phyloP scores from a whole-genome alignment of 2,329 filamentous ascomycete genomes.

The Chrysoporthe cubensis region DNA sequence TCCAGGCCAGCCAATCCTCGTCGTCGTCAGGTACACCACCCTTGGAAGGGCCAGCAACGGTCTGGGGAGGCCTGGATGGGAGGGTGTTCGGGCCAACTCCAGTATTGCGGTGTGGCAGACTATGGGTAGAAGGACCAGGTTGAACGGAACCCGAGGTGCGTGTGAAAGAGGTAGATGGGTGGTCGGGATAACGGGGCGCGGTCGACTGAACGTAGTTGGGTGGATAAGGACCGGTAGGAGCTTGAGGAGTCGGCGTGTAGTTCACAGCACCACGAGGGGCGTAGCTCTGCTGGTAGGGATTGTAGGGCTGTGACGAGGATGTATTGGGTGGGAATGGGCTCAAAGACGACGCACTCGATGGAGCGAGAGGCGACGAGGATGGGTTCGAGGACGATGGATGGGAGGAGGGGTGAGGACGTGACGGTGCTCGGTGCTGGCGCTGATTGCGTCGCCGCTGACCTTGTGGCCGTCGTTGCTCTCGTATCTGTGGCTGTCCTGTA shows the following conservation, averaged over 20 bases:
- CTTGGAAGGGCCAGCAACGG: neutral
- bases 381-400: neutral
- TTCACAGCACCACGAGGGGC: neutral
- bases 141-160: neutral
- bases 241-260: neutral
- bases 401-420: constrained; percentile 2
- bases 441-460: neutral
- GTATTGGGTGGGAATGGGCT: neutral
- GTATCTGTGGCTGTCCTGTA: neutral
- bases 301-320: neutral
- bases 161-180: neutral
- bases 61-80: neutral
- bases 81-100: neutral
- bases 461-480: neutral
- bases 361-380: constrained; percentile 2
- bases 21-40: neutral
- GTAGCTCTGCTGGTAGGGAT: neutral
- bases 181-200: neutral
- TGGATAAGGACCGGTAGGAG: neutral
- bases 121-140: no score
- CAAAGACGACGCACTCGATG: neutral
- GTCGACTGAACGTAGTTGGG: neutral
- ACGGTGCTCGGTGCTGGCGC: neutral
- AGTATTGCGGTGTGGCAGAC: neutral
- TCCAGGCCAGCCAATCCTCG: constrained; percentile 3